Base-by-base conservation (phyloP, 208 protist genomes). In the Novymonas esmeraldas region DNA sequence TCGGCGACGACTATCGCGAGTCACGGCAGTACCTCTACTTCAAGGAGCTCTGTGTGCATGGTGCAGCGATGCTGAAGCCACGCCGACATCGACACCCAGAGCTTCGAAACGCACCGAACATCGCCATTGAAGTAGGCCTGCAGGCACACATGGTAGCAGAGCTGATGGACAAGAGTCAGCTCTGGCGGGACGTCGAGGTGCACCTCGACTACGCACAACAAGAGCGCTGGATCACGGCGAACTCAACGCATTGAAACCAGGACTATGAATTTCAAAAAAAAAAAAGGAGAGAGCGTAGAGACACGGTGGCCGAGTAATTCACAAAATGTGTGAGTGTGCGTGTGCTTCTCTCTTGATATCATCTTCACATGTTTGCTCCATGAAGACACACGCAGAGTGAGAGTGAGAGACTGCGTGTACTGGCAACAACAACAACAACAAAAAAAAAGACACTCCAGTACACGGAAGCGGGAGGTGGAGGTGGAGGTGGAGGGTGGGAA, bases 1-100 rank as follows among this genome's bases (percentile, higher is more conserved):
- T 96, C 28, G 92, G 92, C 14, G 89, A 94, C 61, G 81, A 79
- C 48, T 69, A 65, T 34, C 76, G 89, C 33, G 85, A 88, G 41
- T 58, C 63, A 10, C 60, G 83, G 33, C 89, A 93, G 66, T 87
- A 94, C 72, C 64, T 85, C 24, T 96, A 96, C 76, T 96, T 94
- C 66, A 74, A 96, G 56, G 89, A 96, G 64, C 76, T 96, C 5
- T 90, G 79, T 59, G 87, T 92, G 59, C 68, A 85, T 48, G 92
- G 85, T 2, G 45, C 74, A 1, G 54, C 60, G 11, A 49, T 90
- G 33, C 74, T 96, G 28, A 93, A 93, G 64, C 79, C 74, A 18
- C 75, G 80, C 6, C 33, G 29, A 14, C 33, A 61, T 24, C 83
- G 87, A 1, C 52, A 84, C 44, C 11, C 54, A 0, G 54, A 49